Base-by-base conservation (phyloP, 139 green algal genomes). In the Monoraphidium neglectum region DNA sequence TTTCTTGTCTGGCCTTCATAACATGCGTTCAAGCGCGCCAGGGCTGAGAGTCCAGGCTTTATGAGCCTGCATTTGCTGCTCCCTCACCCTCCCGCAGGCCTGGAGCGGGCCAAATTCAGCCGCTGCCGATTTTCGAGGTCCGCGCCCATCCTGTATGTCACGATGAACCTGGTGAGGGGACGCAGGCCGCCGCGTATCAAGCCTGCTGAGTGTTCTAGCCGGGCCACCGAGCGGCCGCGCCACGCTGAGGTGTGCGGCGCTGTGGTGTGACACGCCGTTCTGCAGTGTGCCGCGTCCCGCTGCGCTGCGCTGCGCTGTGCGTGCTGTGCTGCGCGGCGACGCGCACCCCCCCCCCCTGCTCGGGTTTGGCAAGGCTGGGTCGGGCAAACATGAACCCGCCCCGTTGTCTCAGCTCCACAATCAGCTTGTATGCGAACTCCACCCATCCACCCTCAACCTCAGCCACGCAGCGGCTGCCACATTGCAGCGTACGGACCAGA, bases 71-170 rank as follows among this genome's bases (percentile, higher is more conserved):
- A 65, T 13, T 10, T 10, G 57, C n/a, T 10, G 10, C 57, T 13
- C 26, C 6, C 57, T 37, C 28, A 13, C 6, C 28, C 57, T 5
- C 28, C n/a, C 28, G 28, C 57, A 70, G 62, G 62, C 23, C 30
- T 76, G 30, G 18, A 63, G 12, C 5, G 28, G 32, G 21, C 68
- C 10, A 62, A 43, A 1, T 56, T 72, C 38, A 60, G 23, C 18
- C 68, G 61, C 37, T 72, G 70, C 60, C 51, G 77, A 16, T 77
- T 70, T 49, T 49, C 77, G 38, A 53, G 74, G 26, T 28, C 68
- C 65, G 65, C 46, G 18, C 18, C 36, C 30, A 30, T 61, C 24
- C 74, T 80, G 37, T 72, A 72, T 35, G 33, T n/a, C 23, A 21
- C 65, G 6, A 16, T 72, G 32, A 68, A 76, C 51, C 21, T 10